Percentiles rank a stretch among this genome's conserved stretches.
Conservation (phyloP, 768 basidiomycete genomes). For the Auricularia cornea region DNA sequence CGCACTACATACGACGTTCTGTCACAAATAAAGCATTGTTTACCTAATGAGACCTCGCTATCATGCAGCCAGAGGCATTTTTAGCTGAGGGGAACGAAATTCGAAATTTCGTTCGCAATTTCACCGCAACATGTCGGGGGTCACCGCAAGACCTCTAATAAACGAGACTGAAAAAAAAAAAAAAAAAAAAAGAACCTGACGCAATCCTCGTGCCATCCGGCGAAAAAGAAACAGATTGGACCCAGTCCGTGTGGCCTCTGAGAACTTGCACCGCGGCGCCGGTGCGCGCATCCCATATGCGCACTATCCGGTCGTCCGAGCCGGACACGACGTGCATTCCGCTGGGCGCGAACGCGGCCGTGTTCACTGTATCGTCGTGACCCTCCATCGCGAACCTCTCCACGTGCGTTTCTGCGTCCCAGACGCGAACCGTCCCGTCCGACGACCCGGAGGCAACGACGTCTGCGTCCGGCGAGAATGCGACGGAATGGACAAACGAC, state of each 20-base stretch:
- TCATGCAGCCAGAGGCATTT: too few species aligned
- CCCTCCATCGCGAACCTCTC: slow-evolving; percentile 9
- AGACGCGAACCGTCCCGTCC: slow-evolving; percentile 36
- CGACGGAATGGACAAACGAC: slow-evolving; percentile 8
- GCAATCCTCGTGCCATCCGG: slow-evolving; percentile 20
- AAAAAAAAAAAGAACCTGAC: slow-evolving; percentile 23
- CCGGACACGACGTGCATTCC: slow-evolving; percentile 12
- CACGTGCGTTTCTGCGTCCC: slow-evolving; percentile 19
- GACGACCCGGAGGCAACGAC: slow-evolving; percentile 34
- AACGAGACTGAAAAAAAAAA: too few species aligned
- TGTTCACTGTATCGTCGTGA: not conserved
- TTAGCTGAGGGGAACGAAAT: too few species aligned
- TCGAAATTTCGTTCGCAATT: too few species aligned
- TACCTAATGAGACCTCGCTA: too few species aligned
- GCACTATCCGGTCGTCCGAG: slow-evolving; percentile 19
- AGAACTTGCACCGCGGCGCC: slow-evolving; percentile 19
- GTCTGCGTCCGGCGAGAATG: slow-evolving; percentile 17
- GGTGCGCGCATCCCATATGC: slow-evolving; percentile 24
- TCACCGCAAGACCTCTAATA: too few species aligned
- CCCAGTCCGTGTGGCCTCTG: slow-evolving; percentile 21
- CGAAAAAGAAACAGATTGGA: slow-evolving; percentile 20
- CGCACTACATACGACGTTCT: too few species aligned
- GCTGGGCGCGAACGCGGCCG: not conserved
- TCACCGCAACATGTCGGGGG: too few species aligned
- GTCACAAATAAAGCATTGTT: too few species aligned